Conservation (phyloP, 108 stramenopile species). For the Asterionellopsis glacialis region DNA sequence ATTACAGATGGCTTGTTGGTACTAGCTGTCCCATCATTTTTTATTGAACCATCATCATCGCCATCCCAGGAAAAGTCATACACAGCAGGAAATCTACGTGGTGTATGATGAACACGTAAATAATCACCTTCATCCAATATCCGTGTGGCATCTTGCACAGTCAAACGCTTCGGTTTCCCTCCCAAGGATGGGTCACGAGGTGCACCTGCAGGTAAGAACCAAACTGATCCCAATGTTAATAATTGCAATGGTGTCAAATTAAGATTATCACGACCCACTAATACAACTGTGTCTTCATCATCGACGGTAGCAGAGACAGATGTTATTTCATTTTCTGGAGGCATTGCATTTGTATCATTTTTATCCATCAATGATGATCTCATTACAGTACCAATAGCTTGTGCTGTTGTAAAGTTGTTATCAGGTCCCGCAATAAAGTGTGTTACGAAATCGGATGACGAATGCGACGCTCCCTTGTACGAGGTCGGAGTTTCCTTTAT, state of each 20-base stretch:
- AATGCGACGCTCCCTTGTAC: neutral
- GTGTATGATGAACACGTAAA: slow-evolving; percentile 72
- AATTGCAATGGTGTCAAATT: neutral
- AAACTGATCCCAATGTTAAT: neutral
- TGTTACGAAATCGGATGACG: slow-evolving; percentile 2
- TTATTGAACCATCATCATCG: neutral
- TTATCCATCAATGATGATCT: neutral
- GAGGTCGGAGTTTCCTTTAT: no score
- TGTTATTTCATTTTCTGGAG: neutral
- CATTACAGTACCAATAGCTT: neutral
- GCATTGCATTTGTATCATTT: neutral
- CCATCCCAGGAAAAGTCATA: slow-evolving; percentile 52
- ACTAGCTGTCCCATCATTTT: neutral
- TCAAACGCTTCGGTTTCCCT: slow-evolving; percentile 39
- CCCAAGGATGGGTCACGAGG: neutral
- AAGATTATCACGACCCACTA: neutral
- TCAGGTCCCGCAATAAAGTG: neutral
- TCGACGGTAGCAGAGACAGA: neutral
- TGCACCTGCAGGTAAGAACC: neutral
- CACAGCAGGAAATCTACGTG: slow-evolving; percentile 62
- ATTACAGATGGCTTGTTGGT: slow-evolving; percentile 43
- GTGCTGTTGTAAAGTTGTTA: neutral
- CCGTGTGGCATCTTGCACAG: slow-evolving; percentile 34
- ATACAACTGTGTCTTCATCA: no score
- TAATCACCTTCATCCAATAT: slow-evolving; percentile 56